Base-by-base conservation (phyloP, 2,329 filamentous ascomycete genomes). In the Zasmidium citrigriseum region DNA sequence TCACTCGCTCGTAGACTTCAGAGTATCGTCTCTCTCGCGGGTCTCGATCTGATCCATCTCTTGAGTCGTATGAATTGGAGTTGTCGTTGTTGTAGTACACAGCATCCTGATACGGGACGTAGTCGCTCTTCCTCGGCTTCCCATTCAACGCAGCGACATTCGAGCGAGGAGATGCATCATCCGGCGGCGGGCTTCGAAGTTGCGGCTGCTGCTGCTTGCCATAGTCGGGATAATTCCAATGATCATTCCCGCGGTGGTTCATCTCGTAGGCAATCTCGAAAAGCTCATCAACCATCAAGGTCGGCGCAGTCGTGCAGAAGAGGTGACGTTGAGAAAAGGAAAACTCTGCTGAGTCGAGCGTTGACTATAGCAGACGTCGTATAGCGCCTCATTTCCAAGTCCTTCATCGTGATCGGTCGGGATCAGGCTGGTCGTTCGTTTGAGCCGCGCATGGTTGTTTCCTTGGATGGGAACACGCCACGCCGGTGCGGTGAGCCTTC, bases 71-170 rank as follows among this genome's bases (percentile, higher is more conserved):
- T n/a, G 38, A 48, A 44, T 29, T 55, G 25, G 46, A 27, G 48
- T 46, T 20, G 14, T 51, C 56, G 22, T 41, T 52, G 34, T 59
- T 55, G 48, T 59, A 59, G 48, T 56, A 53, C 10, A 38, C 10
- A 14, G 57, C 46, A 23, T 59, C 57, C 54, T 56, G 57, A 18
- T 56, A 59, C 11, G 57, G 57, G 4, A 59, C 45, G 44, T 59
- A 59, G 27, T 20, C 20, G 5, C 25, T 55, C 22, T 55, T 29
- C 22, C 44, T 46, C 2, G 44, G 46, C 14, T 4, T n/a, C 4
- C 34, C 34, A n/a, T 41, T 41, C 14, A 41, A n/a, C 4, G 34
- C 34, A 41, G 34, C 34, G 14, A 16, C 34, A 41, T 41, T n/a
- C 7, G 34, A 41, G 34, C 34, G 34, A n/a, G 34, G 34, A 41